Conservation (phyloP, 2,329 filamentous ascomycete species). For the Lasiodiplodia sp. region DNA sequence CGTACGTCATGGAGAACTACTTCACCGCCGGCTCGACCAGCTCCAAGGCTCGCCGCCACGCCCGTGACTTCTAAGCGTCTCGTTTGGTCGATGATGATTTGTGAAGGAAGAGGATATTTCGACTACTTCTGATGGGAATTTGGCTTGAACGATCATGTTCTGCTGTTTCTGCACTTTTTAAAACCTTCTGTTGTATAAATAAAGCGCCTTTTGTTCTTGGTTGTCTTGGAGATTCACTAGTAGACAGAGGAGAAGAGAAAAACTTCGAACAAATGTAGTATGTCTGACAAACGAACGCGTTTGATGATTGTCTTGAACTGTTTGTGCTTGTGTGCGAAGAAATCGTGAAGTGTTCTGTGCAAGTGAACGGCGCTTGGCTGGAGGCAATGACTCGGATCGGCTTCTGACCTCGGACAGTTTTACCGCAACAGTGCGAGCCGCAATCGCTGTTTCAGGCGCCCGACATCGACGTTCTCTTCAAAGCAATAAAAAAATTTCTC, state of each 20-base stretch:
- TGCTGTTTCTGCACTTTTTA: neutral
- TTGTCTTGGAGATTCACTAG: neutral
- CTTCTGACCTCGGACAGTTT: too few relatives aligned
- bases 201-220: neutral
- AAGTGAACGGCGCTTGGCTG: neutral
- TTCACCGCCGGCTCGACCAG: slow-evolving; percentile 13
- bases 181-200: slow-evolving; percentile 1
- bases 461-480: too few relatives aligned
- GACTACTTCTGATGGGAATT: neutral
- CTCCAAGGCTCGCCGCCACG: slow-evolving; percentile 30
- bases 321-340: neutral
- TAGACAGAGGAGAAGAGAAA: slow-evolving; percentile 2
- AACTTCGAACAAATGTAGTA: neutral
- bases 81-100: neutral
- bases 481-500: too few relatives aligned
- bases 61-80: slow-evolving; percentile 29
- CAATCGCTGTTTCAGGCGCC: too few relatives aligned
- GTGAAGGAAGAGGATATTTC: neutral
- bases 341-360: neutral
- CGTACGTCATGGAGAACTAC: slow-evolving; percentile 33
- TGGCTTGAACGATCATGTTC: neutral
- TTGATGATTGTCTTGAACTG: neutral
- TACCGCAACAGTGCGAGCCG: too few relatives aligned
- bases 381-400: too few relatives aligned
- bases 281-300: neutral